phyloP scores from a whole-genome alignment of 441 rosid species.

The Breynia disticha region DNA sequence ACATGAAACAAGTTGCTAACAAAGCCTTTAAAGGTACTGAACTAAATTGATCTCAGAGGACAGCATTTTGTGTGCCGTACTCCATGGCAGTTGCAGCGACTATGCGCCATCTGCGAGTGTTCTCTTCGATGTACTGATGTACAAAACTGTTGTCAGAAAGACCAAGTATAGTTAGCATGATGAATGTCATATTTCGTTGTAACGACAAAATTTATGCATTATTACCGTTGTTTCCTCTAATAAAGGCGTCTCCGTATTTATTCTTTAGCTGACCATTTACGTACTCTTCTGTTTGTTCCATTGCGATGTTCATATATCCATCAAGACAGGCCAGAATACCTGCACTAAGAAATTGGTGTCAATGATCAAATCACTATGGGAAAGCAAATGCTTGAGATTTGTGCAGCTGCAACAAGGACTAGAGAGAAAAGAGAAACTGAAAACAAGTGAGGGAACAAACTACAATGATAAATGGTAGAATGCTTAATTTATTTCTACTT shows the following conservation, averaged over 20 bases:
- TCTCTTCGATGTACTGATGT: conserved; percentile 59
- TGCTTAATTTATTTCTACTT: too few relatives aligned
- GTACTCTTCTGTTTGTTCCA: conserved; percentile 80
- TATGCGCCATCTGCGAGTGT: conserved; percentile 63
- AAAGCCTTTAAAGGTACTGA: too few relatives aligned
- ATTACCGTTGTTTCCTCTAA: conserved; percentile 80
- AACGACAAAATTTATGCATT: background rate
- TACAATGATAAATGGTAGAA: too few relatives aligned
- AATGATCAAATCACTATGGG: too few relatives aligned
- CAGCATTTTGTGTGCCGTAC: background rate
- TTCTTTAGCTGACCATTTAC: conserved; percentile 64
- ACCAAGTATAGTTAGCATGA: background rate
- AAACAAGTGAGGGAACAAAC: too few relatives aligned
- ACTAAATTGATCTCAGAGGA: background rate
- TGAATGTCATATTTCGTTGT: background rate
- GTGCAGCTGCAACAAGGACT: too few relatives aligned
- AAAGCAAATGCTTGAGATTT: too few relatives aligned
- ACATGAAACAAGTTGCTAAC: too few relatives aligned
- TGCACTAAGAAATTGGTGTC: conserved; percentile 19
- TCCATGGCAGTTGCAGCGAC: background rate
- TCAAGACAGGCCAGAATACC: conserved; percentile 80
- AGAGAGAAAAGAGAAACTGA: too few relatives aligned
- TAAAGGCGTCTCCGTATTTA: conserved; percentile 83
- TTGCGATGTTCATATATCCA: conserved; percentile 86
- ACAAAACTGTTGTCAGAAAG: conserved; percentile 43